Percentiles rank a stretch among this genome's conserved stretches.
Evolutionary conservation across 176 grass and related monocot species (phyloP).

Genomic region (Neostapfia colusana): DNA sequence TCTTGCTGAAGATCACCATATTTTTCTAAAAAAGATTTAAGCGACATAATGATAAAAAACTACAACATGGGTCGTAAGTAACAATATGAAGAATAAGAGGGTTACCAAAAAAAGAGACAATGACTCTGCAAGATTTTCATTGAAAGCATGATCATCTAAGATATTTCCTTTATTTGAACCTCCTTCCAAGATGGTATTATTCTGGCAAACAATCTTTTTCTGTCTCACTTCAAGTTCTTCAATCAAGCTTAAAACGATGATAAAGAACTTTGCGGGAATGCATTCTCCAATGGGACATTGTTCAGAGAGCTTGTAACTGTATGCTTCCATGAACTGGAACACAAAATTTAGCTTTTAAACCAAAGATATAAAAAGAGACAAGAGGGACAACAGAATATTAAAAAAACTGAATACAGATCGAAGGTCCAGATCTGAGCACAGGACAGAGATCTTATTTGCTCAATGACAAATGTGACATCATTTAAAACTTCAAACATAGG

Average conservation of each 20-base stretch:
- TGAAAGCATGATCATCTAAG: constrained; percentile 40
- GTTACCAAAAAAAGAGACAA: constrained; percentile 67
- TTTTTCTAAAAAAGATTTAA: constrained; percentile 60
- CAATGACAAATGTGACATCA: neutral
- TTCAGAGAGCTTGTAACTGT: constrained; percentile 54
- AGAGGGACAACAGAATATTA: neutral
- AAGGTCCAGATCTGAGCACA: constrained; percentile 8
- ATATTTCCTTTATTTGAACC: constrained; percentile 30
- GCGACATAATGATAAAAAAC: constrained; percentile 13
- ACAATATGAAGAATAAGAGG: constrained; percentile 24
- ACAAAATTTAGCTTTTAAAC: constrained; percentile 23
- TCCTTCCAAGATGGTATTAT: constrained; percentile 25
- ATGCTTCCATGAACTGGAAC: constrained; percentile 61
- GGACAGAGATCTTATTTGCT: constrained; percentile 19
- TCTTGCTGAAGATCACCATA: constrained; percentile 54
- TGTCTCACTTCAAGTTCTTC: constrained; percentile 69
- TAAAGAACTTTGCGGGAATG: constrained; percentile 60
- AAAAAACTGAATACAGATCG: neutral
- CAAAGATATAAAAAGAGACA: constrained; percentile 24
- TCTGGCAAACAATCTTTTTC: constrained; percentile 34
- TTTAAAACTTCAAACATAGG: constrained; percentile 37
- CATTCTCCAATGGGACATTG: constrained; percentile 48
- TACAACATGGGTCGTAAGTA: neutral
- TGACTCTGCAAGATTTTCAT: constrained; percentile 40
- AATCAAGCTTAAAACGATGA: constrained; percentile 74